Evolutionary conservation across 331 rosid genomes (phyloP), one percentile per base, ranked within the genome.

Genomic region (Erythrophleum ivorense): DNA sequence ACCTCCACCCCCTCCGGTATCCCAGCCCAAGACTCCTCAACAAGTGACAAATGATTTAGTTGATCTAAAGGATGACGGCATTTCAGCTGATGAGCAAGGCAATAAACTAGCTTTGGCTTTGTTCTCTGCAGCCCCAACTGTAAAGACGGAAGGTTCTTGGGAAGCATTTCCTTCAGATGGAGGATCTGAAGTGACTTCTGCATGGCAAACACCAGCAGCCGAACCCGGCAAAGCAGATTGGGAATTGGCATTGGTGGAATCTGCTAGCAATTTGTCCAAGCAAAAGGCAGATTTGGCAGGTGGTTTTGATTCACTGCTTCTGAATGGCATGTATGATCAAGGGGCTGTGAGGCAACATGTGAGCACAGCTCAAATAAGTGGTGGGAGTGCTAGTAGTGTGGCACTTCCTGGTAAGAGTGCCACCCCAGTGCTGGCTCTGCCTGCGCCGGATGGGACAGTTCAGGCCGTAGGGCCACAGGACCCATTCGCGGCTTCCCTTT

Each of bases 261-360:
- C 91, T 1, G 87, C 53, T 33, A 87, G 97, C 73, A 93, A 90
- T 72, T 77, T 95, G 38, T 83, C 92, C 0, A 95, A 64, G 77
- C 97, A 91, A 80, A 89, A 92, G 48, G 94, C 92, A 38, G 86
- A 86, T 55, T 84, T 94, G 77, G 97, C 83, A 10, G 98, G 98
- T 53, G 98, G 97, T 7, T 89, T 94, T 64, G 98, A 94, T 84
- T 87, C 97, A 2, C 79, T 94, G 69, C 69, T 94, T 16, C 83
- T 94, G 83, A 92, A 88, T 82, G 98, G 98, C 18, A 92, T 95
- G 95, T 95, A 91, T 84, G 98, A 95, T 89, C 97, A 95, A 77
- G 98, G 97, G 29, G 82, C 94, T 41, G 97, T 95, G 88, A 91
- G 94, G 87, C 98, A 92, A 80, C 97, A 95, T 50, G 91, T 87